Percentiles rank a stretch among this genome's conserved stretches.
These are phyloP conservation scores for Martiniozyma asiatica DNA, from an alignment of 1,139 yeast species.

Conservation along the genomic window DNA sequence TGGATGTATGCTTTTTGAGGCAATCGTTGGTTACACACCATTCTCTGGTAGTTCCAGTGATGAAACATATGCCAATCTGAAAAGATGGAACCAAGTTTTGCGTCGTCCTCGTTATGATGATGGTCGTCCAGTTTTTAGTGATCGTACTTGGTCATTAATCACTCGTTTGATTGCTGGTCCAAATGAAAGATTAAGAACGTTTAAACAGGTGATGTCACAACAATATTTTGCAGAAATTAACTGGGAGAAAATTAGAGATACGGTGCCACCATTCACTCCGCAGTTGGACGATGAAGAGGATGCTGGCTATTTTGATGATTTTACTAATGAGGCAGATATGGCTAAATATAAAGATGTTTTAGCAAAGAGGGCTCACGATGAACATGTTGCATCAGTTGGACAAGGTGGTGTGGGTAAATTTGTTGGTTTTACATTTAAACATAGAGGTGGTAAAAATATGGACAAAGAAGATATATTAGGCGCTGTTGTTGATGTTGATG, in stretches of 20 bases:
- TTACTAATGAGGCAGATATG: conserved; percentile 93
- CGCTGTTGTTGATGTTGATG: conserved; percentile 2
- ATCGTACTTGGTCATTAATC: conserved; percentile 90
- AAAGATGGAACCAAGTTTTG: conserved; percentile 83
- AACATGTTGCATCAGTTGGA: conserved; percentile 57
- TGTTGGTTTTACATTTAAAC: conserved; percentile 94
- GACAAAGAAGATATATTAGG: conserved; percentile 5
- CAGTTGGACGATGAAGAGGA: conserved; percentile 94
- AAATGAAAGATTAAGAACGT: conserved; percentile 56
- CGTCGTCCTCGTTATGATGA: conserved; percentile 87
- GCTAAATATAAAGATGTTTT: conserved; percentile 88
- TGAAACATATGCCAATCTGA: conserved; percentile 88
- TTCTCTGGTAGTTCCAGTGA: conserved; percentile 89
- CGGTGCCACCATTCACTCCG: conserved; percentile 90
- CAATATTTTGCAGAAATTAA: conserved; percentile 76
- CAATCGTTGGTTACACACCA: conserved; percentile 92
- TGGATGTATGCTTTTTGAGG: conserved; percentile 90
- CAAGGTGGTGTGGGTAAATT: conserved; percentile 49
- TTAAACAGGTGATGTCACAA: conserved; percentile 71
- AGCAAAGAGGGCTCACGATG: conserved; percentile 32
- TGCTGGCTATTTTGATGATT: conserved; percentile 98
- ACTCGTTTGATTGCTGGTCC: conserved; percentile 73
- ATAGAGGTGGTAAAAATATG: conserved; percentile 33
- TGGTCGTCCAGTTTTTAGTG: conserved; percentile 86
- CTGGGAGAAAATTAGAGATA: conserved; percentile 57